phyloP scores from a whole-genome alignment of 2,329 filamentous ascomycete species.

The Aspergillus neotritici region DNA sequence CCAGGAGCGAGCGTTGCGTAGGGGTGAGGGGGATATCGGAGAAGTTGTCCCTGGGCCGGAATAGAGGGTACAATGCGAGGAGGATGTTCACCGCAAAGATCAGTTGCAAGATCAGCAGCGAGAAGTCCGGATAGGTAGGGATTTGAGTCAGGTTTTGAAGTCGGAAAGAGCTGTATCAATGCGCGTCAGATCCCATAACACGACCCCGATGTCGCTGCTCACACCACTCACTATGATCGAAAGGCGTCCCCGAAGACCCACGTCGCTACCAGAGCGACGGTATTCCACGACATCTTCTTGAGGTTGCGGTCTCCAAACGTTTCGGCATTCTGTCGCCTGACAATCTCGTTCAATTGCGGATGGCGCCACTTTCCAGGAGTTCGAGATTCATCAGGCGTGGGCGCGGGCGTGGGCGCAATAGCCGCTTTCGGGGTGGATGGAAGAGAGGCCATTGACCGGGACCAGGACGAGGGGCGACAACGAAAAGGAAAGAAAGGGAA shows the following conservation, averaged over 20 bases:
- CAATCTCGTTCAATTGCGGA: constrained; percentile 81
- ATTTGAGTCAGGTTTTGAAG: constrained; percentile 31
- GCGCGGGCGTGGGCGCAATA: constrained; percentile 20
- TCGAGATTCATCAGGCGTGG: constrained; percentile 28
- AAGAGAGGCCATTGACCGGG: constrained; percentile 30
- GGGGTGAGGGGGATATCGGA: constrained; percentile 86
- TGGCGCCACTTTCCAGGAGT: constrained; percentile 80
- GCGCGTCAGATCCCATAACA: constrained; percentile 10
- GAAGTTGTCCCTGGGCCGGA: constrained; percentile 68
- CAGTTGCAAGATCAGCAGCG: constrained; percentile 54
- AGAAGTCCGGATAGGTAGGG: constrained; percentile 39
- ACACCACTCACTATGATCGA: constrained; percentile 32
- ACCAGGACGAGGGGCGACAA: not conserved
- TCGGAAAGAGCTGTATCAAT: constrained; percentile 29
- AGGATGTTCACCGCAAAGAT: constrained; percentile 65
- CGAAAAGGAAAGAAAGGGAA: constrained; percentile 3
- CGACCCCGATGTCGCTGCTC: not conserved
- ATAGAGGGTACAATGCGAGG: constrained; percentile 64
- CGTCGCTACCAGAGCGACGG: constrained; percentile 48
- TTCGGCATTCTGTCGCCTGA: constrained; percentile 68
- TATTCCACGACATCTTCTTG: constrained; percentile 63
- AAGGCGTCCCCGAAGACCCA: constrained; percentile 41
- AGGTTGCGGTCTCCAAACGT: constrained; percentile 76
- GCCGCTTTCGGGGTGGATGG: constrained; percentile 40
- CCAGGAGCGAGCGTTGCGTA: constrained; percentile 78